A percentile compares a stretch with the other conserved stretches of the same genome.
Conservation (phyloP, 2,329 filamentous ascomycete species). For the Grosmannia huntii region DNA sequence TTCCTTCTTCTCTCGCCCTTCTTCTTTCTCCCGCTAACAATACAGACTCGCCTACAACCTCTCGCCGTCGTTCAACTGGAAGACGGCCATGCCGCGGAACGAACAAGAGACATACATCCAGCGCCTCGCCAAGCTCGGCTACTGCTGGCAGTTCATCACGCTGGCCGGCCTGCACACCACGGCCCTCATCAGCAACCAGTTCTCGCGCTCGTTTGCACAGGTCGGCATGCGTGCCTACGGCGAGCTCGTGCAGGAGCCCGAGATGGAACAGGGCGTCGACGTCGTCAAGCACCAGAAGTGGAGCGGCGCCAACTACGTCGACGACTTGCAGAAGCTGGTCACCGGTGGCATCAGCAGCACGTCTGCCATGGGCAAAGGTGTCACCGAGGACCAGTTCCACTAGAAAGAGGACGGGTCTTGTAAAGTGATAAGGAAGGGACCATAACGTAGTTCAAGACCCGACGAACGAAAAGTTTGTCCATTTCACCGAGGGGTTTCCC, state of each 20-base stretch:
- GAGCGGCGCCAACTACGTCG: slow-evolving; percentile 88
- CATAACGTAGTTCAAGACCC: neutral
- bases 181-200: slow-evolving; percentile 80
- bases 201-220: slow-evolving; percentile 68
- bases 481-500: neutral
- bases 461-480: neutral
- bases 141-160: slow-evolving; percentile 99
- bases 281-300: slow-evolving; percentile 99
- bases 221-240: slow-evolving; percentile 93
- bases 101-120: slow-evolving; percentile 98
- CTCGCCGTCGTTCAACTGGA: slow-evolving; percentile 99
- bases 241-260: slow-evolving; percentile 93
- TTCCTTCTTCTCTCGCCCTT: neutral
- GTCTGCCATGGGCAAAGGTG: slow-evolving; percentile 91
- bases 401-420: slow-evolving; percentile 9
- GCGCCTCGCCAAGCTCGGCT: slow-evolving; percentile 73
- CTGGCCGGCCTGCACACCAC: slow-evolving; percentile 92
- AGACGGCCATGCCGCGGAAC: slow-evolving; percentile 78
- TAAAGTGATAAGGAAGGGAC: neutral
- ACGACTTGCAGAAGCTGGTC: slow-evolving; percentile 95
- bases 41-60: slow-evolving; percentile 89
- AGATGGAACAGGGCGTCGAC: slow-evolving; percentile 82
- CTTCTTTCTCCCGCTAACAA: neutral
- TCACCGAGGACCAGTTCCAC: slow-evolving; percentile 96
- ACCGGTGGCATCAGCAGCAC: slow-evolving; percentile 84